Conservation (phyloP, 805 yeast species). For the Hanseniaspora nectarophila region DNA sequence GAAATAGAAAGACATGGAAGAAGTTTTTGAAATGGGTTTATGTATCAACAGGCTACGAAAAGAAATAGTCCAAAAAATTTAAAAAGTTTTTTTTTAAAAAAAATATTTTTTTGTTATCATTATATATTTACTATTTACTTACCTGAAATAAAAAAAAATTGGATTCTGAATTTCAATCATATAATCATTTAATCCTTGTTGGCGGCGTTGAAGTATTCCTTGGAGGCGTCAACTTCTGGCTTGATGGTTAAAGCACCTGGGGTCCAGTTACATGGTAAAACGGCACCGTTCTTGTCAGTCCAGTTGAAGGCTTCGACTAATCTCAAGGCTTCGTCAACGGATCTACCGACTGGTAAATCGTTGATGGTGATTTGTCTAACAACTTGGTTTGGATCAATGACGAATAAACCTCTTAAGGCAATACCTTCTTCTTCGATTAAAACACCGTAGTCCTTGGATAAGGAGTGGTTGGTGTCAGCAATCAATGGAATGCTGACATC, state of each 20-base stretch:
- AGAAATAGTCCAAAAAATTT: neutral
- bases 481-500: constrained; percentile 85
- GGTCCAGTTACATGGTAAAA: constrained; percentile 99
- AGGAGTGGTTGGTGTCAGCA: constrained; percentile 93
- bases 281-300: constrained; percentile 98
- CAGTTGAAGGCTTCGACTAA: constrained; percentile 98
- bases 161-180: neutral
- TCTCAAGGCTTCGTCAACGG: constrained; percentile 95
- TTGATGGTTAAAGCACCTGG: constrained; percentile 89
- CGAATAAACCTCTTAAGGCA: constrained; percentile 94
- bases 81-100: too few relatives aligned
- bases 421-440: constrained; percentile 91
- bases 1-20: constrained; percentile 45
- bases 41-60: constrained; percentile 44
- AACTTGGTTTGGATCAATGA: constrained; percentile 90
- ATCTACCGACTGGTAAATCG: constrained; percentile 98
- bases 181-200: constrained; percentile 28
- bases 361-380: constrained; percentile 96
- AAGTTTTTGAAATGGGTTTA: constrained; percentile 48
- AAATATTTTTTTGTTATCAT: neutral
- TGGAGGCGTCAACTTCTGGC: constrained; percentile 65
- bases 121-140: neutral
- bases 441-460: constrained; percentile 95
- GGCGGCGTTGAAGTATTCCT: constrained; percentile 63
- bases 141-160: neutral